Conservation (phyloP, 2,329 filamentous ascomycete genomes). For the Myriangium duriaei region DNA sequence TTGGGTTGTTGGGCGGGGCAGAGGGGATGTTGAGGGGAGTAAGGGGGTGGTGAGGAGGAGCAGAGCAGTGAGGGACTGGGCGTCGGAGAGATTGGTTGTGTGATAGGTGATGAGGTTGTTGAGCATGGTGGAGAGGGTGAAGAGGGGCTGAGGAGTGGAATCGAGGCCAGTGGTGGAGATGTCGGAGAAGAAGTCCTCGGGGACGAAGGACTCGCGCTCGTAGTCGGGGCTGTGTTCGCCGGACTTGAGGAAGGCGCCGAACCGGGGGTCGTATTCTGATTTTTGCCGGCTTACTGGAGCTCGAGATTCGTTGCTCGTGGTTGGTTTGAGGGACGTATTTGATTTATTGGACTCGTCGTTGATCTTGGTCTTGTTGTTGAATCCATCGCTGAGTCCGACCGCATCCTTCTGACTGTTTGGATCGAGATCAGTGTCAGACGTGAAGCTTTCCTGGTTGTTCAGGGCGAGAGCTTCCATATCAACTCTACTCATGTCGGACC, state of each 20-base stretch:
- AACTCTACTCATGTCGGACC: constrained; percentile 18
- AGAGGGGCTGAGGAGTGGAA: constrained; percentile 22
- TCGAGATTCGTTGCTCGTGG: neutral
- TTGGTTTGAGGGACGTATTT: neutral
- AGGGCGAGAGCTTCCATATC: constrained; percentile 27
- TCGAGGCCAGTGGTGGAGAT: constrained; percentile 23
- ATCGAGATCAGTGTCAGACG: constrained; percentile 15
- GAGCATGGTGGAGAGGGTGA: constrained; percentile 31
- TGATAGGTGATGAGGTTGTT: constrained; percentile 30
- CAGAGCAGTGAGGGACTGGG: constrained; percentile 36
- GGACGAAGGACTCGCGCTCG: constrained; percentile 18
- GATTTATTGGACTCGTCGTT: no score
- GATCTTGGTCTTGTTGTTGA: neutral
- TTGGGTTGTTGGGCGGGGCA: constrained; percentile 20
- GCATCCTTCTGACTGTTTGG: constrained; percentile 5
- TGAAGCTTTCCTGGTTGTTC: constrained; percentile 26
- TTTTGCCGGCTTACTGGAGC: neutral
- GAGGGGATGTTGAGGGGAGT: constrained; percentile 29
- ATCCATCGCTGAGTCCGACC: neutral
- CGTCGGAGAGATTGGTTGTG: constrained; percentile 28
- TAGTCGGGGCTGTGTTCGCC: neutral
- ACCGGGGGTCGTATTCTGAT: neutral
- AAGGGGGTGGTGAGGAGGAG: constrained; percentile 35
- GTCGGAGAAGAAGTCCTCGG: constrained; percentile 26
- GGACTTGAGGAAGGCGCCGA: constrained; percentile 9